Conservation (phyloP, 352 stramenopile genomes). For the Globisporangium perplexum region DNA sequence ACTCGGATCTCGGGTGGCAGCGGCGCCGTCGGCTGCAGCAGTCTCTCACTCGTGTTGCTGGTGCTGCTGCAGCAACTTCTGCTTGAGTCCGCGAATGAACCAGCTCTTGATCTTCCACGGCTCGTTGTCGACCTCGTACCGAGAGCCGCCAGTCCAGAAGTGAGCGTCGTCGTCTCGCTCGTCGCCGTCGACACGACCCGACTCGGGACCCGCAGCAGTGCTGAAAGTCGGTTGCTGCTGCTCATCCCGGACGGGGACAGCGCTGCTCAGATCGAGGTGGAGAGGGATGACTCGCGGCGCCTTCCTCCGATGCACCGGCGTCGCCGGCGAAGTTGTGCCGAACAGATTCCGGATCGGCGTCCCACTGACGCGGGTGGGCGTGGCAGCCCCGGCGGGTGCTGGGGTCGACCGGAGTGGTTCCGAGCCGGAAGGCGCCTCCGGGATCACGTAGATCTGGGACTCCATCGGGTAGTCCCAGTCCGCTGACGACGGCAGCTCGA, state of each 20-base stretch:
- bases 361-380: not conserved
- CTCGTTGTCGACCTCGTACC: constrained; percentile 26
- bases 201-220: not conserved
- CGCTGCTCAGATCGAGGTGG: not conserved
- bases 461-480: not conserved
- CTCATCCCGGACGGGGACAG: not conserved
- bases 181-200: not conserved
- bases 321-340: not conserved
- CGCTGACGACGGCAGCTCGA: not conserved
- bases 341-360: not conserved
- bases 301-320: constrained; percentile 9
- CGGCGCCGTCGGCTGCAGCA: too few relatives aligned
- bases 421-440: not conserved
- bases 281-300: not conserved
- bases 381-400: not conserved
- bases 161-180: constrained; percentile 1
- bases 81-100: constrained; percentile 33
- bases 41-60: not conserved
- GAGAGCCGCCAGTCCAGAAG: constrained; percentile 21
- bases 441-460: constrained; percentile 4
- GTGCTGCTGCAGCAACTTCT: constrained; percentile 17
- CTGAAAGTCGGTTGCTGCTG: not conserved
- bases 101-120: constrained; percentile 46
- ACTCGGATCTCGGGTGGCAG: too few relatives aligned
- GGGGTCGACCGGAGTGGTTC: not conserved